These are phyloP conservation scores for Aspergillus puulaauensis DNA, from an alignment of 2,329 filamentous ascomycete genomes.

Conservation along the genomic window DNA sequence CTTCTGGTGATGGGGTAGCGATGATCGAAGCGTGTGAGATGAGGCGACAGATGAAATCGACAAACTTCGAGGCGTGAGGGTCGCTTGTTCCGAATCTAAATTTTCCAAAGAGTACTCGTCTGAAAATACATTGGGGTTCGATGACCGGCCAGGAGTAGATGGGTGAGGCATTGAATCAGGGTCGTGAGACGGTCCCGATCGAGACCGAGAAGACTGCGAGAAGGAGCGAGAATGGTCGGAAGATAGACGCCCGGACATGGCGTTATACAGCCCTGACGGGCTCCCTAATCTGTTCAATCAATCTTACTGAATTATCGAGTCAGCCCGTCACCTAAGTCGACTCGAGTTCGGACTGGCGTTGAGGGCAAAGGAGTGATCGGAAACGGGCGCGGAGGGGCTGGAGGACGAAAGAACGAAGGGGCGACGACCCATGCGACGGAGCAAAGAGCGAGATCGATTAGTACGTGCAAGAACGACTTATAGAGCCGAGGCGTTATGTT, in stretches of 20 bases:
- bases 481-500: not conserved
- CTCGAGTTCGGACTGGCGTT: constrained; percentile 12
- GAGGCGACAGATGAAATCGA: constrained; percentile 34
- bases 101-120: constrained; percentile 49
- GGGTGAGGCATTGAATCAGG: constrained; percentile 30
- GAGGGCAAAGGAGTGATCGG: constrained; percentile 14
- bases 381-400: constrained; percentile 8
- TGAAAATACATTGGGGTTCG: constrained; percentile 49
- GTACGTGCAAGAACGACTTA: not conserved
- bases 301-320: constrained; percentile 21
- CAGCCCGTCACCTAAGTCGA: constrained; percentile 23
- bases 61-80: constrained; percentile 29
- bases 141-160: constrained; percentile 30
- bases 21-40: constrained; percentile 32
- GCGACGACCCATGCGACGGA: not conserved
- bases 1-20: constrained; percentile 25
- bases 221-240: constrained; percentile 37
- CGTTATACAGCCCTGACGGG: constrained; percentile 39
- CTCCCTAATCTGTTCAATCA: constrained; percentile 32
- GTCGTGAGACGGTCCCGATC: constrained; percentile 22
- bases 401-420: constrained; percentile 9
- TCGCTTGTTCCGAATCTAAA: constrained; percentile 35
- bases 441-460: not conserved
- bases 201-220: constrained; percentile 31
- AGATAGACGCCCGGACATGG: constrained; percentile 42